Evolutionary conservation across 306 rosid species (phyloP), one percentile per base, ranked within the genome.

Genomic region (Prunus mira): DNA sequence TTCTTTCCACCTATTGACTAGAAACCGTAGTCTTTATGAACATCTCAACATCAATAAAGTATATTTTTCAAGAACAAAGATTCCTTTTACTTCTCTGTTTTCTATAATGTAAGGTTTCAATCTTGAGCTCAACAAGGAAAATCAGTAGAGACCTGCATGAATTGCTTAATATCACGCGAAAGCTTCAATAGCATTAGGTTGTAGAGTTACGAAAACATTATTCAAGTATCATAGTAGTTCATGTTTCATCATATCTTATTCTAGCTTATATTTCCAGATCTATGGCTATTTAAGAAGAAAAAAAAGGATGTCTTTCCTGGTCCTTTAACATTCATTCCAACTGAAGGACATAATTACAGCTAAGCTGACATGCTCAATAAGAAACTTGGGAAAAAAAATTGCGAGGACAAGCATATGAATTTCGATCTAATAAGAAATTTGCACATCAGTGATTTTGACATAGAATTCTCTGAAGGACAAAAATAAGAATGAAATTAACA

Each of bases 401-500:
- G 28, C 30, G 20, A 32, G 20, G 32, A 50, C 46, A 58, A 57
- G 71, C 10, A 34, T 17, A 46, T 61, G 71, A 73, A 30, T 12
- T 9, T 76, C 15, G 47, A 52, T 54, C 55, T 77, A 51, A 38
- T 25, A 19, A 41, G 49, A 60, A 18, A 72, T n/a, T 43, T 46
- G 74, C 58, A 9, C 46, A 61, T n/a, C n/a, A 28, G 41, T 58
- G 27, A 75, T 27, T 34, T 50, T 27, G 76, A 66, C 38, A 60
- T 38, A 61, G 72, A 76, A 47, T 79, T 67, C 45, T 30, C 34
- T 77, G 62, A 60, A 83, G 80, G 25, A 76, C 49, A 81, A 63
- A 76, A 58, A 17, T 41, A 70, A 71, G 74, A 79, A 63, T 72
- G 65, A 86, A 86, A 82, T 76, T 71, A 83, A 84, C 85, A 78